phyloP scores from a whole-genome alignment of 2,329 filamentous ascomycete genomes.

The Lithohypha guttulata region DNA sequence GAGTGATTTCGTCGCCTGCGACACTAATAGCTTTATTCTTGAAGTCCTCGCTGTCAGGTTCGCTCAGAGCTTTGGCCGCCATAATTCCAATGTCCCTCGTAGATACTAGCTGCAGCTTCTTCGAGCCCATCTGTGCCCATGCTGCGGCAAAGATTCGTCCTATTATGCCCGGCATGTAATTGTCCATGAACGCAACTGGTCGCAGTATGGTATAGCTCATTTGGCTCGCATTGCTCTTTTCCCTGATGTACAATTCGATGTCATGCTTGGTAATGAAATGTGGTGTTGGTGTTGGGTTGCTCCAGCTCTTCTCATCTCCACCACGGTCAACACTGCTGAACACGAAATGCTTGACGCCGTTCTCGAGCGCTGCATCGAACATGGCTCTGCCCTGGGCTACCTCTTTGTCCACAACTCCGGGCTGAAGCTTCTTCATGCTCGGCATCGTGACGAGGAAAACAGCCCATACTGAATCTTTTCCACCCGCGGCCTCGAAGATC shows the following conservation, averaged over 20 bases:
- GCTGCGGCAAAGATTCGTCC: constrained; percentile 41
- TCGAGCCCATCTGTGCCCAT: constrained; percentile 32
- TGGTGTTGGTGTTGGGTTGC: constrained; percentile 45
- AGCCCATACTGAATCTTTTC: constrained; percentile 41
- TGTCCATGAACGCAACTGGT: constrained; percentile 54
- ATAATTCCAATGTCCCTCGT: constrained; percentile 43
- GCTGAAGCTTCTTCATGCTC: constrained; percentile 26
- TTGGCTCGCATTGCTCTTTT: constrained; percentile 26
- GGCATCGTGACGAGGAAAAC: constrained; percentile 52
- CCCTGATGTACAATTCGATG: constrained; percentile 52
- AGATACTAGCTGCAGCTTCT: constrained; percentile 34
- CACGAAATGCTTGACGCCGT: constrained; percentile 50
- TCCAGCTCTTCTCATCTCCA: constrained; percentile 42
- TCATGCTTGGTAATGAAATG: constrained; percentile 53
- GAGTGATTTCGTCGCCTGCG: constrained; percentile 43
- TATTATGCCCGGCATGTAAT: constrained; percentile 36
- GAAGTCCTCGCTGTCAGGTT: constrained; percentile 32
- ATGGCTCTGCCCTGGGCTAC: constrained; percentile 48
- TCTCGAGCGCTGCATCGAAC: constrained; percentile 46
- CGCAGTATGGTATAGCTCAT: constrained; percentile 54
- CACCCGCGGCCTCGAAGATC: constrained; percentile 40
- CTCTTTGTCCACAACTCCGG: constrained; percentile 30
- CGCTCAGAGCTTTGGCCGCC: constrained; percentile 39
- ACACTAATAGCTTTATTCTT: constrained; percentile 37
- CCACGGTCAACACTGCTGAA: constrained; percentile 56